Evolutionary conservation across 805 yeast genomes (phyloP).

Genomic region (Candida palmyrensis): DNA sequence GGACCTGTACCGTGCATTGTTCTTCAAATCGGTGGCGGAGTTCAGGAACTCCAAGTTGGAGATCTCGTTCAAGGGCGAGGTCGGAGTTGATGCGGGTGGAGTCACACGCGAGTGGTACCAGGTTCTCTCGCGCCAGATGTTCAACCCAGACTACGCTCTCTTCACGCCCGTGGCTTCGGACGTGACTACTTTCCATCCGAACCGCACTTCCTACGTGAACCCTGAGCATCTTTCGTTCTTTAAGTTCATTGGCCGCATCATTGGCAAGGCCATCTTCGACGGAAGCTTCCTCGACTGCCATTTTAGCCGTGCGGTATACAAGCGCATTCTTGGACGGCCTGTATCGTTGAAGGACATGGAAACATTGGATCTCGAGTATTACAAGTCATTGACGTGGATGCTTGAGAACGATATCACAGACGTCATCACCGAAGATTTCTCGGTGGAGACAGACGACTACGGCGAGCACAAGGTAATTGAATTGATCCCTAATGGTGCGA

Average conservation of each 20-base stretch:
- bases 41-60: conserved; percentile 69
- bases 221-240: conserved; percentile 92
- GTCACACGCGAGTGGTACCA: conserved; percentile 97
- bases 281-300: conserved; percentile 86
- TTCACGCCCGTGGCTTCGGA: conserved; percentile 90
- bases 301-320: conserved; percentile 92
- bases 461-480: conserved; percentile 86
- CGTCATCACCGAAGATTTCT: conserved; percentile 88
- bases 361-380: conserved; percentile 85
- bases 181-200: conserved; percentile 92
- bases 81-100: conserved; percentile 98
- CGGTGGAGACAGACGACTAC: conserved; percentile 88
- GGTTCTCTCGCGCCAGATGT: conserved; percentile 88
- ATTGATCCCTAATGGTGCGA: conserved; percentile 73
- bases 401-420: conserved; percentile 95
- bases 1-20: conserved; percentile 80
- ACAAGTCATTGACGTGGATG: conserved; percentile 93
- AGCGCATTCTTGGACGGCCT: conserved; percentile 69
- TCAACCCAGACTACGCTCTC: conserved; percentile 90
- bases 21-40: conserved; percentile 72
- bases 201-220: conserved; percentile 84
- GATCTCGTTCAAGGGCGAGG: conserved; percentile 85
- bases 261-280: conserved; percentile 92
- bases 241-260: conserved; percentile 88
- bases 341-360: conserved; percentile 93